Evolutionary conservation across 345 rosid genomes (phyloP).

Genomic region (Lenwebbia sp.): DNA sequence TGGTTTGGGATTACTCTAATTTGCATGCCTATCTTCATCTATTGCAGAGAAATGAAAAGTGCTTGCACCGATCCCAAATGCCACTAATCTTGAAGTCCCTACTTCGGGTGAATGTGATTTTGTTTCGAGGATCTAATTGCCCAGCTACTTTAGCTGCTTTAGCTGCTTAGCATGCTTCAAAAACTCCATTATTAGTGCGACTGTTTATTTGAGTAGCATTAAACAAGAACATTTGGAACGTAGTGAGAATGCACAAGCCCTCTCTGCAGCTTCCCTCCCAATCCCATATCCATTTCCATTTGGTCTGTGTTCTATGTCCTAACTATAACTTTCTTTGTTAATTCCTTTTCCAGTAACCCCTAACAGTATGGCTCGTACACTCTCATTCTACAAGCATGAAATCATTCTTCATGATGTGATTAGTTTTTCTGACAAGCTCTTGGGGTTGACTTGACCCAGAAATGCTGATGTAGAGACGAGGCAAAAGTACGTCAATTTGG

Average conservation of each 20-base stretch:
- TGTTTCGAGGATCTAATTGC: neutral
- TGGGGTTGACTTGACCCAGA: slow-evolving; percentile 20
- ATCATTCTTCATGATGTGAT: neutral
- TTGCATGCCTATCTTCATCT: neutral
- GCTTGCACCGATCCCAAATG: neutral
- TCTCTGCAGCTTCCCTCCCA: neutral
- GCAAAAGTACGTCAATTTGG: slow-evolving; percentile 58
- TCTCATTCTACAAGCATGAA: neutral
- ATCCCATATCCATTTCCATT: neutral
- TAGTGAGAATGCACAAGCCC: neutral
- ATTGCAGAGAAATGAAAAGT: neutral
- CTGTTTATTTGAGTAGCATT: neutral
- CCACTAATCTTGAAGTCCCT: neutral
- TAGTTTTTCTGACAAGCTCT: neutral
- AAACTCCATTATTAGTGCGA: neutral
- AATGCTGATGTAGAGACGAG: slow-evolving; percentile 60
- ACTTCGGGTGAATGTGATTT: neutral
- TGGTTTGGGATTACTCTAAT: neutral
- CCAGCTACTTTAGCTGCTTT: neutral
- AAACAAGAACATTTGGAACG: neutral
- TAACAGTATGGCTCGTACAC: neutral
- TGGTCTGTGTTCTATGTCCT: neutral
- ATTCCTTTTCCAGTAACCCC: neutral
- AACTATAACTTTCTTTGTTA: too few species aligned
- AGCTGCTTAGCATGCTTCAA: neutral